phyloP scores from a whole-genome alignment of 2,329 filamentous ascomycete genomes.

The Fusarium sp. region DNA sequence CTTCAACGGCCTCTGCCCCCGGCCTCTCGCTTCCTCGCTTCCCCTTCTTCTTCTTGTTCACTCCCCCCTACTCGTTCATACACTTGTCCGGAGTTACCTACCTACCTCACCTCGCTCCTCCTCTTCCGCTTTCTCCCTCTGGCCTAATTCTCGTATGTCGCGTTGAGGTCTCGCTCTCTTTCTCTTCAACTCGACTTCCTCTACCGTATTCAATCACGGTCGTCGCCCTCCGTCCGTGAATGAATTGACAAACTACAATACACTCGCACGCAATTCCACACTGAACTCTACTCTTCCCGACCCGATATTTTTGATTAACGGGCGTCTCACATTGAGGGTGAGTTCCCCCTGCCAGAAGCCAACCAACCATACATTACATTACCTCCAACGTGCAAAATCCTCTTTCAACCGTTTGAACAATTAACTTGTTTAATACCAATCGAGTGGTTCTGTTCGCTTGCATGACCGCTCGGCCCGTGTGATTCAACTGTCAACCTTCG shows the following conservation, averaged over 20 bases:
- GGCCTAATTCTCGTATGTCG: constrained; percentile 29
- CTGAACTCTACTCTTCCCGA: neutral
- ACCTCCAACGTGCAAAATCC: constrained; percentile 13
- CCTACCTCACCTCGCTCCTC: neutral
- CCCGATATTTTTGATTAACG: constrained; percentile 16
- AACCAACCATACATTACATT: neutral
- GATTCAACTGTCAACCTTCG: constrained; percentile 4
- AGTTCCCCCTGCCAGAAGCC: constrained; percentile 17
- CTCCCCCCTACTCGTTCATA: neutral
- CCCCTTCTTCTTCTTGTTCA: constrained; percentile 10
- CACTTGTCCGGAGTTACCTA: neutral
- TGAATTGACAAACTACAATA: constrained; percentile 13
- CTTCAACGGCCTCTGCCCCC: constrained; percentile 42
- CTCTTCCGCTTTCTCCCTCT: neutral
- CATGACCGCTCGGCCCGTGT: constrained; percentile 1
- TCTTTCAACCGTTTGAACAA: neutral
- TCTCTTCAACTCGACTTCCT: constrained; percentile 10
- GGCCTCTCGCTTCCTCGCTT: constrained; percentile 28
- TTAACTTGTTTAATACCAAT: constrained; percentile 11
- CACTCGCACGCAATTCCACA: neutral
- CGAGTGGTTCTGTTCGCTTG: constrained; percentile 14
- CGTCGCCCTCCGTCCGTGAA: constrained; percentile 21
- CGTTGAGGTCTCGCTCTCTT: constrained; percentile 25
- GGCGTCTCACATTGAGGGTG: constrained; percentile 33
- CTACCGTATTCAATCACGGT: constrained; percentile 15